Base-by-base conservation (phyloP, 2,329 filamentous ascomycete genomes). In the Nemania sp. region DNA sequence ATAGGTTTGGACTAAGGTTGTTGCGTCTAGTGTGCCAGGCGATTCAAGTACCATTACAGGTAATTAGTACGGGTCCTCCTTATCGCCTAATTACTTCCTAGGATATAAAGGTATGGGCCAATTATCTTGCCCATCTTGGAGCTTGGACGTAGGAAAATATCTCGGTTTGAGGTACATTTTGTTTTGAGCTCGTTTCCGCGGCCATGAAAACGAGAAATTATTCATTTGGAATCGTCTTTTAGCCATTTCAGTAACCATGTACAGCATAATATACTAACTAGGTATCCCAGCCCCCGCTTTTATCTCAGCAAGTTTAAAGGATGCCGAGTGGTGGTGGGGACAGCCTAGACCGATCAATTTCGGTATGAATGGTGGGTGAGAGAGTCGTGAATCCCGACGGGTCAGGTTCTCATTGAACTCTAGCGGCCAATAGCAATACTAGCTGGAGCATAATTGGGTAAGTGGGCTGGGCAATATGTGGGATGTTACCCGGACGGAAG, bases 361-460 rank as follows among this genome's bases (percentile, higher is more conserved):
- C 55, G 26, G 18, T 41, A 35, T 35, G 3, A 47, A 54, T 1
- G 47, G 26, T 35, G 10, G 35, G 47, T 26, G 47, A n/a, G n/a
- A n/a, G n/a, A 29, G 22, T 51, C 27, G 18, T 24, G 32, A 41
- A 15, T 27, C 11, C 38, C 22, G 11, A 43, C 5, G 20, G 38
- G 11, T n/a, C 22, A 29, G 7, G 18, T 18, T n/a, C 32, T 35
- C n/a, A 15, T 38, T 27, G 32, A 24, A 22, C 27, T n/a, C 18
- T 18, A 52, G 20, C 24, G 27, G 49, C 59, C 41, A 60, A 56
- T 49, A 24, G 54, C 20, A 58, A n/a, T 13, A 43, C 26, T 22
- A 4, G 3, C 26, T 45, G 24, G 26, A 24, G 56, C 32, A 52
- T 20, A 32, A 38, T 51, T n/a, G 38, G 55, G 27, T 3, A 20